These are phyloP conservation scores for Lodderomyces metapsilosis DNA, from an alignment of 1,139 yeast species.

Conservation along the genomic window DNA sequence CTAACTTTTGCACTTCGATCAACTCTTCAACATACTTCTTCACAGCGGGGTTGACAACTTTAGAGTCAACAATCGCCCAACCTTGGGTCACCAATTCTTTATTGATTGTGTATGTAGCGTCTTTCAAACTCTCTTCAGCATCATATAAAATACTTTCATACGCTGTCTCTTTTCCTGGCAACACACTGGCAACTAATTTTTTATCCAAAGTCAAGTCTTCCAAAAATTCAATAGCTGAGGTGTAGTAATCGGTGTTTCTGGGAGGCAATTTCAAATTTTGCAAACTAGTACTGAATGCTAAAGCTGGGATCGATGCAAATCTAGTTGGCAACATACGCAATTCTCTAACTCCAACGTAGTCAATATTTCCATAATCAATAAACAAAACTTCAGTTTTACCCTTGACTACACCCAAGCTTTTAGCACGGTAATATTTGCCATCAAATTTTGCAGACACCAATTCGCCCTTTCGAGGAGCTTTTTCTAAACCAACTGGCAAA, in stretches of 20 bases:
- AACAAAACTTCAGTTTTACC: slow-evolving; percentile 54
- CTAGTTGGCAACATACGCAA: slow-evolving; percentile 57
- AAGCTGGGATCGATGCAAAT: slow-evolving; percentile 49
- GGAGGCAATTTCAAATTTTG: slow-evolving; percentile 65
- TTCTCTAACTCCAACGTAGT: slow-evolving; percentile 43
- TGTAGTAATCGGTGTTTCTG: slow-evolving; percentile 55
- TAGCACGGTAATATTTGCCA: slow-evolving; percentile 62
- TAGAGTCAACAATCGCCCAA: slow-evolving; percentile 58
- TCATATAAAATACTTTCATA: slow-evolving; percentile 59
- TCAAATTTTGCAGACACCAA: slow-evolving; percentile 58
- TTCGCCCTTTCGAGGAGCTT: slow-evolving; percentile 56
- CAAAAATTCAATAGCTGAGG: slow-evolving; percentile 58
- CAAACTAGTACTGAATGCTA: slow-evolving; percentile 58
- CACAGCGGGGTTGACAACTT: slow-evolving; percentile 30
- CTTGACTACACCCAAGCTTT: slow-evolving; percentile 51
- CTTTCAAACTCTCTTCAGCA: slow-evolving; percentile 55
- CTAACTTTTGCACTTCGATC: slow-evolving; percentile 42
- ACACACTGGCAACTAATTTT: slow-evolving; percentile 58
- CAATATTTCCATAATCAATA: slow-evolving; percentile 65
- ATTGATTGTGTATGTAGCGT: slow-evolving; percentile 63
- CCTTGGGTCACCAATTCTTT: slow-evolving; percentile 63
- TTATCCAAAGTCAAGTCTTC: slow-evolving; percentile 55
- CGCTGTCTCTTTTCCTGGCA: slow-evolving; percentile 41
- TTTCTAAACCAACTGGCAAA: slow-evolving; percentile 45
- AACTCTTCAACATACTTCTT: slow-evolving; percentile 40